Conservation (phyloP, 2,329 filamentous ascomycete genomes). For the Neonectria punicea region DNA sequence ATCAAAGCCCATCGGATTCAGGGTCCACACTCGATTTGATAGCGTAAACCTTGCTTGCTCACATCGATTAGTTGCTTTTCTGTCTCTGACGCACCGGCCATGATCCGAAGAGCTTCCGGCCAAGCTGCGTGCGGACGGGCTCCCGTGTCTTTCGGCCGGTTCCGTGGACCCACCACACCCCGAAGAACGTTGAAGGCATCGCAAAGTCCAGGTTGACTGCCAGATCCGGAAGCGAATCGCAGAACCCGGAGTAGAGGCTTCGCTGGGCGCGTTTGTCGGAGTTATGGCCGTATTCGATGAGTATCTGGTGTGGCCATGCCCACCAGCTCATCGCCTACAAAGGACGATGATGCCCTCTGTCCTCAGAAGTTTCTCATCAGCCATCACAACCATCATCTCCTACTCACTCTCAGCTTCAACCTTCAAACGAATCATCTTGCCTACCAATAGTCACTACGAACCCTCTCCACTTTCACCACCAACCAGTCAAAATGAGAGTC, state of each 20-base stretch:
- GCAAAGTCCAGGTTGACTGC: not conserved
- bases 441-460: not conserved
- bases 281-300: not conserved
- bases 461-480: not conserved
- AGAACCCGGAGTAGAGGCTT: not conserved
- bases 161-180: not conserved
- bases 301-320: too few relatives aligned
- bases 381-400: not conserved
- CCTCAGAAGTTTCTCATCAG: not conserved
- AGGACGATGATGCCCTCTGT: not conserved
- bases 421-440: not conserved
- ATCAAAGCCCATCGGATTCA: not conserved
- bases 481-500: conserved; percentile 12
- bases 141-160: not conserved
- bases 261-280: not conserved
- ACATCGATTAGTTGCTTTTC: not conserved
- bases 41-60: not conserved
- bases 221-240: not conserved
- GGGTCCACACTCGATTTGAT: not conserved
- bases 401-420: not conserved
- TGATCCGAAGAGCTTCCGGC: not conserved
- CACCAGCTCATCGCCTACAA: not conserved
- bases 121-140: not conserved
- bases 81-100: not conserved
- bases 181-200: not conserved